Evolutionary conservation across 805 yeast species (phyloP), one percentile per base, ranked within the genome.

Genomic region (Monosporozyma unispora): DNA sequence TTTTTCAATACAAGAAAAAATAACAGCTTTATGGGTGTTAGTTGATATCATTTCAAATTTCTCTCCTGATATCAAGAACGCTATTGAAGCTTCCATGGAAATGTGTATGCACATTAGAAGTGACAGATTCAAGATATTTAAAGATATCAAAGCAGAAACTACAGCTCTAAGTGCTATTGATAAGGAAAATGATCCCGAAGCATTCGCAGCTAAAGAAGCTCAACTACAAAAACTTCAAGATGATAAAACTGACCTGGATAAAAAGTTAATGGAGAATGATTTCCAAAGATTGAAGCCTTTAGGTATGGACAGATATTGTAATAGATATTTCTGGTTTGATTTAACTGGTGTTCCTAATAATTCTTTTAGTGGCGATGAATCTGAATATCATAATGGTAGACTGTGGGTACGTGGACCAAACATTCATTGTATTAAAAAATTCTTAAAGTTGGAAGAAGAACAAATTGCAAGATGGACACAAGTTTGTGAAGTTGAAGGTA

Each of bases 241-340:
- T 4, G 73, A 75, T 44, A 80, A 79, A 60, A 70, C 70, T 39
- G 72, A 73, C 35, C 67, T 81, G 16, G 96, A 87, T 57, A 74
- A 71, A 52, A 72, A 78, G 50, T 69, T 93, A 22, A 75, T 75
- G 44, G 88, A 82, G 56, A 69, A 80, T 45, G 96, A 90, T 59
- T 74, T 83, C 52, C 96, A 88, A 62, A 70, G 98, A 50, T 74
- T 89, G 45, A 77, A 78, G 48, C 73, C 79, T 28, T 69, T 93
- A 25, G 99, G 99, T 2, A 76, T 81, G 51, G 99, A 93, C 65
- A 71, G 96, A 46, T 77, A 79, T 51, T 89, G 73, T 64, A 93
- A 93, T 69, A 73, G 90, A 55, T 93, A 91, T 64, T 93, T 96
- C 95, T 93, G 96, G 96, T 81, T 89, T 61, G 98, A 91, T 60